These are phyloP conservation scores for Chlorella variabilis DNA, from an alignment of 163 green algal species.

Conservation along the genomic window DNA sequence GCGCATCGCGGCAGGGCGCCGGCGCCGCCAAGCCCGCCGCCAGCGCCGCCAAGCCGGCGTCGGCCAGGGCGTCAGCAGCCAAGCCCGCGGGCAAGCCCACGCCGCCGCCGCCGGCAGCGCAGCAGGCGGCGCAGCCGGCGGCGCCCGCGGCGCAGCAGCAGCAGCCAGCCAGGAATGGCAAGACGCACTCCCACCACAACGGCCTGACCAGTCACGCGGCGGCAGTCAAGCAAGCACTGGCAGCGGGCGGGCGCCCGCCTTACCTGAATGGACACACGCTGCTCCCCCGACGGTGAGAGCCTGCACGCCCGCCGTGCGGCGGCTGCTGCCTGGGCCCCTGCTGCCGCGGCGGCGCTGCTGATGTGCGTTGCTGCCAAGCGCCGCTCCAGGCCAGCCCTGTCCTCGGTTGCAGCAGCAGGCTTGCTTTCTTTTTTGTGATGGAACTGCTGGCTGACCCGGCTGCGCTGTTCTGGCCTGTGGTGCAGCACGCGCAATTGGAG, in stretches of 20 bases:
- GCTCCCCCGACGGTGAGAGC: conserved; percentile 24
- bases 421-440: neutral
- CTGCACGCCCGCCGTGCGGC: neutral
- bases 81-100: neutral
- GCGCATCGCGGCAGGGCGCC: neutral
- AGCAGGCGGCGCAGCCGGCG: neutral
- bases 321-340: too few relatives aligned
- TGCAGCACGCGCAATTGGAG: conserved; percentile 34
- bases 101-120: neutral
- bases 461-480: too few relatives aligned
- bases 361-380: too few relatives aligned
- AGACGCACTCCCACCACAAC: conserved; percentile 19
- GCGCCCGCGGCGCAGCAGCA: neutral
- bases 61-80: neutral
- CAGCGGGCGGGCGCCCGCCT: conserved; percentile 12
- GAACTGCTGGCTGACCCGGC: neutral
- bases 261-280: conserved; percentile 24
- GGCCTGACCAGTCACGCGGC: conserved; percentile 24
- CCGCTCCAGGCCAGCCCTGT: too few relatives aligned
- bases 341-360: too few relatives aligned
- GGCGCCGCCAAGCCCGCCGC: neutral
- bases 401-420: too few relatives aligned
- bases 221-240: conserved; percentile 28
- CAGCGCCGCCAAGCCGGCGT: neutral
- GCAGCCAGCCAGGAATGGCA: conserved; percentile 1